Evolutionary conservation across 148 eudicot species (phyloP).

Genomic region (Fagopyrum homotropicum): DNA sequence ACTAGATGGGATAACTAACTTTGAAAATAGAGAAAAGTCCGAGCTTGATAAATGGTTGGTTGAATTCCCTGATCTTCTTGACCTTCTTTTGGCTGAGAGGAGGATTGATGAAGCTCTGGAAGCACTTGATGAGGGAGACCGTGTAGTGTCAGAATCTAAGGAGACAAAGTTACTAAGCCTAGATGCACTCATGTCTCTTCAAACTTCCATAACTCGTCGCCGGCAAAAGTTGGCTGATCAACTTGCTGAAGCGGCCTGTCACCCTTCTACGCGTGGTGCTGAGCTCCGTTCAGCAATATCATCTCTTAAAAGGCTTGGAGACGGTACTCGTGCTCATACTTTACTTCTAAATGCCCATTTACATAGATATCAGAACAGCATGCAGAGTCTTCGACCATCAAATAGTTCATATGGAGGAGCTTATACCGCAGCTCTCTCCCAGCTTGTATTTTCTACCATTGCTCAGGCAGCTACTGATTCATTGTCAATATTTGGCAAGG

Average conservation of each 20-base stretch:
- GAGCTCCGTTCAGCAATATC: constrained; percentile 87
- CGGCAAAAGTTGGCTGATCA: constrained; percentile 92
- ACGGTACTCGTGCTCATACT: constrained; percentile 91
- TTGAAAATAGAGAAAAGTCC: constrained; percentile 57
- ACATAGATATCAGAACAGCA: constrained; percentile 76
- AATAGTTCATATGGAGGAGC: constrained; percentile 99
- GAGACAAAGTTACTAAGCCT: constrained; percentile 54
- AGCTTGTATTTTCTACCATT: constrained; percentile 89
- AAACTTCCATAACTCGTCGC: constrained; percentile 58
- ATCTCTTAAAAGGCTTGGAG: constrained; percentile 93
- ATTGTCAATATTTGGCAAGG: constrained; percentile 65
- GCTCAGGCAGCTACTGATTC: constrained; percentile 92
- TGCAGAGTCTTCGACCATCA: constrained; percentile 94
- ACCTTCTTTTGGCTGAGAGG: constrained; percentile 91
- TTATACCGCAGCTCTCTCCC: constrained; percentile 96
- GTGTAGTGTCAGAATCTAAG: constrained; percentile 64
- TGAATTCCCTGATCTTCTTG: constrained; percentile 94
- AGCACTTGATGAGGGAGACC: constrained; percentile 81
- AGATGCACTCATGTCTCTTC: constrained; percentile 45
- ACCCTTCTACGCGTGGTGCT: constrained; percentile 86
- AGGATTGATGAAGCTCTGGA: constrained; percentile 83
- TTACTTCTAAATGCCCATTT: constrained; percentile 86
- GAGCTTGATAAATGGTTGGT: constrained; percentile 68
- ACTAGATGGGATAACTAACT: constrained; percentile 26
- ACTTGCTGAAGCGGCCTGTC: constrained; percentile 94